A percentile compares a stretch with the other conserved stretches of the same genome.
Evolutionary conservation across 768 basidiomycete genomes (phyloP).

Genomic region (Russula foetens): DNA sequence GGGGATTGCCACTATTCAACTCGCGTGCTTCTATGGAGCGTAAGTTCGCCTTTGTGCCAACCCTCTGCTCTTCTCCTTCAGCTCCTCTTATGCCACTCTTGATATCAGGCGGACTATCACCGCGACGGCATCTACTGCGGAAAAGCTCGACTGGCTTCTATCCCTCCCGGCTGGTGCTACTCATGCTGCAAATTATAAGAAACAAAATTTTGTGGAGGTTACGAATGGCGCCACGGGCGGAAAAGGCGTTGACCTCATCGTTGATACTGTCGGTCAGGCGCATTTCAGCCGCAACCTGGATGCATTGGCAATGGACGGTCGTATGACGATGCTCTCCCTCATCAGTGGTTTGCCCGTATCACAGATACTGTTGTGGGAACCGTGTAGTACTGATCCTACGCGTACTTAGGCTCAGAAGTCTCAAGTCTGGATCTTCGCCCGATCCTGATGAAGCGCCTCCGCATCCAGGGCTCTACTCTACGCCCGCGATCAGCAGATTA

Average conservation of each 20-base stretch:
- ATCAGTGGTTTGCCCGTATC: constrained; percentile 47
- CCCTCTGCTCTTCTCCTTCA: constrained; percentile 1
- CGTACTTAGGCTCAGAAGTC: constrained; percentile 41
- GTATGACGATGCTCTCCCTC: constrained; percentile 60
- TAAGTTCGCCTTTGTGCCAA: constrained; percentile 32
- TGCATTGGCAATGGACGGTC: constrained; percentile 59
- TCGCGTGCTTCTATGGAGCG: constrained; percentile 70
- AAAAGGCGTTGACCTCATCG: constrained; percentile 45
- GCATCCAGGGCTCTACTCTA: constrained; percentile 83
- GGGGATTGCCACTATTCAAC: constrained; percentile 80
- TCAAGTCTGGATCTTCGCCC: constrained; percentile 48
- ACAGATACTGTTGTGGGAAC: neutral
- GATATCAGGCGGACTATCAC: constrained; percentile 45
- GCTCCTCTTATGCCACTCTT: neutral
- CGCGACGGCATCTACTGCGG: constrained; percentile 55
- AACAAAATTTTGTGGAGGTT: constrained; percentile 52
- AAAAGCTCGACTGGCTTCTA: constrained; percentile 74
- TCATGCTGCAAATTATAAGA: constrained; percentile 78
- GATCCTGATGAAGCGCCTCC: constrained; percentile 77
- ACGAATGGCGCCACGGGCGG: constrained; percentile 52
- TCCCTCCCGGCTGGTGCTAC: constrained; percentile 61
- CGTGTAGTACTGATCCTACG: constrained; percentile 9
- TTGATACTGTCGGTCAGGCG: constrained; percentile 75
- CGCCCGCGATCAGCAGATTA: constrained; percentile 68
- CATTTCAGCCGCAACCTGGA: constrained; percentile 73